phyloP scores from a whole-genome alignment of 1,284 basidiomycete genomes.

The Sphagnurus paluster region DNA sequence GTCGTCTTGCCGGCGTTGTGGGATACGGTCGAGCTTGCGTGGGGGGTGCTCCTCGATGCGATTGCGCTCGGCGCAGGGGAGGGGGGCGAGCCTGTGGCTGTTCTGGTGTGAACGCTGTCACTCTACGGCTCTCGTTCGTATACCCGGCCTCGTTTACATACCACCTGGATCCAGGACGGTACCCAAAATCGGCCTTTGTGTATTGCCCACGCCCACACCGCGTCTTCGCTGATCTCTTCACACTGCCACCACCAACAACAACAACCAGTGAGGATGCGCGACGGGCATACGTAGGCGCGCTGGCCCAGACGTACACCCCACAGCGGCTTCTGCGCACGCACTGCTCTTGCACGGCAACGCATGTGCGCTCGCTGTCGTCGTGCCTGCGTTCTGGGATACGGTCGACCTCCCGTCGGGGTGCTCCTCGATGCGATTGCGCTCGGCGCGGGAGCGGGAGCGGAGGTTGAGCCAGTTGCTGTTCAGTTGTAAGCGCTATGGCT shows the following conservation, averaged over 20 bases:
- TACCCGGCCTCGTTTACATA: neutral
- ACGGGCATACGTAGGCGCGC: no score
- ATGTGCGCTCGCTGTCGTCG: no score
- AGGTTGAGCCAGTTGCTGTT: constrained; percentile 10
- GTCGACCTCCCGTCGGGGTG: no score
- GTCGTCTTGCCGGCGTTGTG: constrained; percentile 60
- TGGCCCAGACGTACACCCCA: no score
- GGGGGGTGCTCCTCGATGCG: constrained; percentile 57
- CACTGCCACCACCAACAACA: no score
- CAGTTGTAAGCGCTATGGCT: neutral
- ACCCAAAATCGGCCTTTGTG: no score
- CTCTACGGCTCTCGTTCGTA: neutral
- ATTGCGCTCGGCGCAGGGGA: constrained; percentile 40
- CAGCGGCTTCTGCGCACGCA: no score
- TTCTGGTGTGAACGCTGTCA: neutral
- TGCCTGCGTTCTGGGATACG: no score
- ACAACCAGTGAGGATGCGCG: no score
- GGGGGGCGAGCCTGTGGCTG: constrained; percentile 14
- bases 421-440: constrained; percentile 51
- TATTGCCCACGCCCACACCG: no score
- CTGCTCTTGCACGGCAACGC: no score
- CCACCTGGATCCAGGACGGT: neutral
- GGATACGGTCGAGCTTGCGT: constrained; percentile 58
- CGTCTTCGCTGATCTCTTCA: no score
- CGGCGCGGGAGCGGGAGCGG: constrained; percentile 30